phyloP scores from a whole-genome alignment of 352 stramenopile species.

The Phytopythium helicoides region DNA sequence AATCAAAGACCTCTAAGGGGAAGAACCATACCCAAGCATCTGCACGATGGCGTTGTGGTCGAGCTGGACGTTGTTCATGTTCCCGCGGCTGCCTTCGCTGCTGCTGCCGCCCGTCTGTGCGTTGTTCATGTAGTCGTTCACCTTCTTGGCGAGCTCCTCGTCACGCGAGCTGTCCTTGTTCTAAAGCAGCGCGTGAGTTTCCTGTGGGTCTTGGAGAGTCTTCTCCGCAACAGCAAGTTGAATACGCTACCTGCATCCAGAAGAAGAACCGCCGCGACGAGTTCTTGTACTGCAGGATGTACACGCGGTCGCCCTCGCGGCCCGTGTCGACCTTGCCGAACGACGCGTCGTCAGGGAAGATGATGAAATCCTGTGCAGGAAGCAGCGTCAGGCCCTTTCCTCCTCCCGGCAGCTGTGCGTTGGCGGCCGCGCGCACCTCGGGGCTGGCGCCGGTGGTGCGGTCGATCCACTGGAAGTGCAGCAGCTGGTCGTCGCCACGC shows the following conservation, averaged over 20 bases:
- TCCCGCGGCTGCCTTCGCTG: slow-evolving; percentile 23
- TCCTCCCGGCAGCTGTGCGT: too few species aligned
- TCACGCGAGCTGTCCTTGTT: slow-evolving; percentile 88
- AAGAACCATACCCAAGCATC: slow-evolving; percentile 66
- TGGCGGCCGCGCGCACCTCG: slow-evolving; percentile 33
- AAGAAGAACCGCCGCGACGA: slow-evolving; percentile 92
- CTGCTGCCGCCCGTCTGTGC: slow-evolving; percentile 38
- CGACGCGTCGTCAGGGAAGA: slow-evolving; percentile 89
- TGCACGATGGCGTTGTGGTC: slow-evolving; percentile 92
- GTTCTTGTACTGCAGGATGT: slow-evolving; percentile 92
- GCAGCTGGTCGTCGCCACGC: slow-evolving; percentile 85
- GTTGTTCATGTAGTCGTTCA: slow-evolving; percentile 90
- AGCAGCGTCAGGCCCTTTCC: not conserved
- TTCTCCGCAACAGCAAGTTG: not conserved
- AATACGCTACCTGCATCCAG: slow-evolving; percentile 87
- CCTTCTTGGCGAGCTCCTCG: slow-evolving; percentile 83
- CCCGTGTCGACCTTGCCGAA: slow-evolving; percentile 90
- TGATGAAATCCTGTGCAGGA: slow-evolving; percentile 79
- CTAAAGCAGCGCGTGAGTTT: too few species aligned
- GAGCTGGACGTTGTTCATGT: slow-evolving; percentile 64
- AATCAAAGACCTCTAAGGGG: slow-evolving; percentile 1
- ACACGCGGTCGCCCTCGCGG: slow-evolving; percentile 82
- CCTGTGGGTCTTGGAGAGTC: not conserved
- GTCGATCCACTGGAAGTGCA: slow-evolving; percentile 94
- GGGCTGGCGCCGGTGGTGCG: slow-evolving; percentile 76